Evolutionary conservation across 1,284 basidiomycete genomes (phyloP), one percentile per base, ranked within the genome.

Genomic region (Rhodotorula sp.): DNA sequence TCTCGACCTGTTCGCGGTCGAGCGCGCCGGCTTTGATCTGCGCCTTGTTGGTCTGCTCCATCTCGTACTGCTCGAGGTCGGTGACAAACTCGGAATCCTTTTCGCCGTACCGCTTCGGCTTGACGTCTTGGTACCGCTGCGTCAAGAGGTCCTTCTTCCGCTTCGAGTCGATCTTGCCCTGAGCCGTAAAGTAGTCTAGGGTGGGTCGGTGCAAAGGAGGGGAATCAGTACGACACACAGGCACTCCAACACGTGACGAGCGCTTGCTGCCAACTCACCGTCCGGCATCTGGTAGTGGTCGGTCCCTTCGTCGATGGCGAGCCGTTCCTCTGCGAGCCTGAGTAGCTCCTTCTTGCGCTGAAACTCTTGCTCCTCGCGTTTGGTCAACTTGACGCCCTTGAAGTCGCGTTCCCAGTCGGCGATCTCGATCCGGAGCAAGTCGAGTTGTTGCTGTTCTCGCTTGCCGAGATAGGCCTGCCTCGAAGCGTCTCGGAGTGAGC

Each of bases 91-190:
- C 89, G 78, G 91, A 91, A 72, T 91, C 91, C 79, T 79, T 79
- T 22, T 54, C 33, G 49, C 46, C 56, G 61, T 44, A 89, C 3
- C 88, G 90, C 66, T 83, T 82, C 42, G 89, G 91, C 64, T 84
- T 83, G 45, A 89, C 89, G 70, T 99, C 95, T 79, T 95, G 91
- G 79, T 97, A 97, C 46, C 96, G 90, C 77, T 93, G 88, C 80
- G 97, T 98, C 62, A 99, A 82, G 0, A 91, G 94, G 76, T 91
- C 89, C 79, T 95, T 88, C 80, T 97, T 95, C 83, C 93, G 95
- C 83, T 96, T 95, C 82, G 88, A 90, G 85, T 99, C 95, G 72
- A 99, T 91, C 81, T 94, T 95, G n/a, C 96, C 96, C 80, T 97
- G 93, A 79, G 97, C 95, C 0, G 95, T 99, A 77, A 98, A 86